Evolutionary conservation across 352 stramenopile genomes (phyloP).

Genomic region (Phytopythium litorale): DNA sequence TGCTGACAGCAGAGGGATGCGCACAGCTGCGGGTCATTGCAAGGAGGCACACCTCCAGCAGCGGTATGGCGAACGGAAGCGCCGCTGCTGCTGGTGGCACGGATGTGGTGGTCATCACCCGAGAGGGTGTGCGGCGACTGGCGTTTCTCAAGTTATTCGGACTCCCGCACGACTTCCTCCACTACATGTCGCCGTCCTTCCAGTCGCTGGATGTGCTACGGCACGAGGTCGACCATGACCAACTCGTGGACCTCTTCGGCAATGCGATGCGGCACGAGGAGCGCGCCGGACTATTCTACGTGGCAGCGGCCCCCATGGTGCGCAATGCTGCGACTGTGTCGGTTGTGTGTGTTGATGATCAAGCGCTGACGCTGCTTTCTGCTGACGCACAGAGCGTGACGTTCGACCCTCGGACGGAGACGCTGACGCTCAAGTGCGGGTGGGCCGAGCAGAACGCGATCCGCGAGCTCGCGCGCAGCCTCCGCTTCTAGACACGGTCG

Average conservation of each 20-base stretch:
- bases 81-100: slow-evolving; percentile 7
- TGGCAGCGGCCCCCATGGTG: slow-evolving; percentile 62
- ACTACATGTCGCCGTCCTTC: slow-evolving; percentile 52
- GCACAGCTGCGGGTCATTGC: slow-evolving; percentile 45
- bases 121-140: slow-evolving; percentile 53
- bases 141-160: slow-evolving; percentile 64
- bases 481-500: slow-evolving; percentile 38
- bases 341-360: background rate
- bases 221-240: slow-evolving; percentile 38
- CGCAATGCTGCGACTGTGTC: slow-evolving; percentile 4
- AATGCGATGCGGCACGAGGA: slow-evolving; percentile 66
- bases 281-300: slow-evolving; percentile 58
- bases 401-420: slow-evolving; percentile 64
- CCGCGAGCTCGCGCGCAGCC: slow-evolving; percentile 62
- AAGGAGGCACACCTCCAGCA: background rate
- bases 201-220: slow-evolving; percentile 34
- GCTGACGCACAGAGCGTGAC: slow-evolving; percentile 32
- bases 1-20: slow-evolving; percentile 36
- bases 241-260: slow-evolving; percentile 67
- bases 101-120: slow-evolving; percentile 32
- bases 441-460: slow-evolving; percentile 65
- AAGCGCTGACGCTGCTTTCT: background rate
- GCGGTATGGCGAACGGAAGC: background rate
- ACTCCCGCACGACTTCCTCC: slow-evolving; percentile 43
- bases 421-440: slow-evolving; percentile 39